phyloP scores from a whole-genome alignment of 306 rosid genomes.

The apple (Malus domestica) region DNA sequence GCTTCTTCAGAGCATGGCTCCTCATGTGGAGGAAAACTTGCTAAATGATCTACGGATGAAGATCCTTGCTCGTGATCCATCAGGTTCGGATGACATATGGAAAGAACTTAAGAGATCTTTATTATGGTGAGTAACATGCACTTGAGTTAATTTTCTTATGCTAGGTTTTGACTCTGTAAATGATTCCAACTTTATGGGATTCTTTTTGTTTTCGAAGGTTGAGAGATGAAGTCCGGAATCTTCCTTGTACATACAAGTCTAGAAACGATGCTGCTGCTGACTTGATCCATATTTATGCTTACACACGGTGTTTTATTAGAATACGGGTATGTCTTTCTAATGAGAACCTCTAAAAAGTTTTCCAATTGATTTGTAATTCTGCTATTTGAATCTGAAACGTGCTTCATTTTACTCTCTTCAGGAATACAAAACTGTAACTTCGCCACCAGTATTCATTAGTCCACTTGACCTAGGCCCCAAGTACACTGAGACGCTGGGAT shows the following conservation, averaged over 20 bases:
- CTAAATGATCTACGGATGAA: conserved; percentile 64
- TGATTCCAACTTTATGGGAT: conserved; percentile 1
- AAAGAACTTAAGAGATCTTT: conserved; percentile 71
- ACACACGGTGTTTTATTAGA: conserved; percentile 77
- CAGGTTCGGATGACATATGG: conserved; percentile 50
- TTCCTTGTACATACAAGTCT: conserved; percentile 89
- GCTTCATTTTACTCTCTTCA: conserved; percentile 30
- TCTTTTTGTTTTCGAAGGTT: conserved; percentile 42
- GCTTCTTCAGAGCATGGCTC: conserved; percentile 71
- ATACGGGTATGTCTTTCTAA: conserved; percentile 54
- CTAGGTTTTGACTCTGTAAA: not conserved
- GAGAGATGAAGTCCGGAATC: conserved; percentile 91
- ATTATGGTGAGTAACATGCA: conserved; percentile 47
- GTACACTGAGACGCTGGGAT: conserved; percentile 65
- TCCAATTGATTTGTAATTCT: not conserved
- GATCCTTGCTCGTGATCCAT: conserved; percentile 64
- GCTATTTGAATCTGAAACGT: not conserved
- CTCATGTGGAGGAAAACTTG: conserved; percentile 54
- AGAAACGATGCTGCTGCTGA: conserved; percentile 99
- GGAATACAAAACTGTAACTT: conserved; percentile 76
- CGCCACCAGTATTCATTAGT: conserved; percentile 97
- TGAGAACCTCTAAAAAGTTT: not conserved
- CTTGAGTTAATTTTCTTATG: conserved; percentile 6
- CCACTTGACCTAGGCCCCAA: conserved; percentile 99
- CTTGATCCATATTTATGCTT: conserved; percentile 90